Conservation (phyloP, 257 asterid species). For the Solanum ahanhuiri region DNA sequence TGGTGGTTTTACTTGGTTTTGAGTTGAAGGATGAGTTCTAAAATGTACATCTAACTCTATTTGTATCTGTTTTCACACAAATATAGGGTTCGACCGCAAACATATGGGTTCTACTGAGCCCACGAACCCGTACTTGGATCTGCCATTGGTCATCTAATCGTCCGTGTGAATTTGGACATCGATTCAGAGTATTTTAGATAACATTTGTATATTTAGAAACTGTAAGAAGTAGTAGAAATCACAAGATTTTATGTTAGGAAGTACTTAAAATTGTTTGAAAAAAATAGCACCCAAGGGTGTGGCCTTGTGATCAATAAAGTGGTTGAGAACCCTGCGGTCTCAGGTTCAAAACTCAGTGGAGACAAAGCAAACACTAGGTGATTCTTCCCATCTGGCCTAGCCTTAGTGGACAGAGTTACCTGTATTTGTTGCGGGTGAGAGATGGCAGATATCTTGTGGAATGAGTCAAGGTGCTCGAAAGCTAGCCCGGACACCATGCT, state of each 20-base stretch:
- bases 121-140: neutral
- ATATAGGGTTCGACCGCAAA: neutral
- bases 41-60: neutral
- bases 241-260: neutral
- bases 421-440: neutral
- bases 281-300: neutral
- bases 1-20: neutral
- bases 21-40: neutral
- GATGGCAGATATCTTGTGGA: neutral
- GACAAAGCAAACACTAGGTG: neutral
- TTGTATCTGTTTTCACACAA: neutral
- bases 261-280: neutral
- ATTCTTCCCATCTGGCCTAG: neutral
- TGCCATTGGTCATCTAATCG: neutral
- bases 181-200: neutral
- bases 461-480: neutral
- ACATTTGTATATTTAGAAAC: neutral
- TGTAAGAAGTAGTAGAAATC: neutral
- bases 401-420: neutral
- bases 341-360: neutral
- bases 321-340: neutral
- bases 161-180: neutral
- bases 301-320: neutral
- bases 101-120: neutral
- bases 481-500: neutral